Conservation (phyloP, 1,284 basidiomycete genomes). For the Neolentinus lepideus region DNA sequence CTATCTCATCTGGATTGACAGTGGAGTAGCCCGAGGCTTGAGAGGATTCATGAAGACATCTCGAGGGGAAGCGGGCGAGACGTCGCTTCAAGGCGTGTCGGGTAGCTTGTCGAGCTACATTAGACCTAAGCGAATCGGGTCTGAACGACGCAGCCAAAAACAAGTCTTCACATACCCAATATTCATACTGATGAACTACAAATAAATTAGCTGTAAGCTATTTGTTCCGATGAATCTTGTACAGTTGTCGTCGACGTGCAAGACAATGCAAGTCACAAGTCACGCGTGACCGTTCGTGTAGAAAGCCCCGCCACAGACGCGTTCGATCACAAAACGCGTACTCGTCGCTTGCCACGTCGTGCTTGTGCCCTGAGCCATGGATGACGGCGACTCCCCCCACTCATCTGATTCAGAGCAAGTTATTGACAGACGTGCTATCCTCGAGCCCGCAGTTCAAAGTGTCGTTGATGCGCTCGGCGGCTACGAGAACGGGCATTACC, state of each 20-base stretch:
- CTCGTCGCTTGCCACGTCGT: not conserved
- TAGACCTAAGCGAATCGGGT: no score
- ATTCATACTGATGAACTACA: no score
- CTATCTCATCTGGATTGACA: conserved; percentile 79
- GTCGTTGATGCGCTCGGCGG: conserved; percentile 75
- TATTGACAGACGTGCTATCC: conserved; percentile 39
- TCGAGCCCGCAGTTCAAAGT: conserved; percentile 59
- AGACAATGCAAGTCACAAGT: not conserved
- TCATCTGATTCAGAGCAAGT: conserved; percentile 23
- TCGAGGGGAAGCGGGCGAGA: not conserved
- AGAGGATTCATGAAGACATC: not conserved
- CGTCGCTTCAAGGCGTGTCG: no score
- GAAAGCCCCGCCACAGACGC: not conserved
- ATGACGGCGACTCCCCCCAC: conserved; percentile 24
- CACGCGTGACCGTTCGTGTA: not conserved
- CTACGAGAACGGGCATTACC: conserved; percentile 61
- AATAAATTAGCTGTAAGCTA: no score
- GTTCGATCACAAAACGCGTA: not conserved
- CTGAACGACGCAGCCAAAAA: no score
- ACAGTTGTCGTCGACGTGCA: no score
- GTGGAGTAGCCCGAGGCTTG: conserved; percentile 19
- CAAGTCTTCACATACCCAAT: no score
- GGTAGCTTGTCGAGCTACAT: no score
- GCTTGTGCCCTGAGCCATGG: conserved; percentile 14
- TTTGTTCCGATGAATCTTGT: no score